Conservation (phyloP, 495 filamentous ascomycete genomes). For the Penicillium subrubescens region DNA sequence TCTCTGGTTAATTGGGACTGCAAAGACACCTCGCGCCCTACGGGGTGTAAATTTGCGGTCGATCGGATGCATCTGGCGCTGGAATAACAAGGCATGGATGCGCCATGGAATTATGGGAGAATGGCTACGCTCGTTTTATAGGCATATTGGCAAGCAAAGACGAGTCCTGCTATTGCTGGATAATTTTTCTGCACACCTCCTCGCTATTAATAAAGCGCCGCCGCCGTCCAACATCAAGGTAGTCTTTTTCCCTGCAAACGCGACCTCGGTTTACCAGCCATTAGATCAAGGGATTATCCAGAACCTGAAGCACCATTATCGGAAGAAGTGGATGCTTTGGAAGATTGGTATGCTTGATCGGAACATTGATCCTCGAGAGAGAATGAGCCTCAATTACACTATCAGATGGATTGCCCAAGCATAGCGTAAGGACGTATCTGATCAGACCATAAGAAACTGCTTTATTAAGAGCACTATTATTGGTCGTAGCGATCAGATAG, state of each 20-base stretch:
- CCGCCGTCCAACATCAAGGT: neutral
- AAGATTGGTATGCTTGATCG: neutral
- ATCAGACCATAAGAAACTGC: neutral
- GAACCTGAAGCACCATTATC: neutral
- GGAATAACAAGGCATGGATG: conserved; percentile 8
- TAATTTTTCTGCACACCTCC: conserved; percentile 20
- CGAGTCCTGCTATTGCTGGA: conserved; percentile 27
- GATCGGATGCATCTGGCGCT: conserved; percentile 20
- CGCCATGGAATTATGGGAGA: conserved; percentile 23
- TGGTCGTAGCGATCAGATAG: neutral
- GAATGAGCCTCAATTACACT: neutral
- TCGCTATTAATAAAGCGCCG: neutral
- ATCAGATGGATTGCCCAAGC: neutral
- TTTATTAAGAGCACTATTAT: neutral
- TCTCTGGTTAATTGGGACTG: conserved; percentile 27
- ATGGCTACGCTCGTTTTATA: conserved; percentile 28
- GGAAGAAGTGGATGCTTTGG: neutral
- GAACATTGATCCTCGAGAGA: neutral
- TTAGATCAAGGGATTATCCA: neutral
- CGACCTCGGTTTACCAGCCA: neutral
- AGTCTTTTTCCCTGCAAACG: neutral
- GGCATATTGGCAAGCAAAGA: conserved; percentile 18
- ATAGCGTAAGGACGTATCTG: neutral
- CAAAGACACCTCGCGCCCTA: conserved; percentile 20
- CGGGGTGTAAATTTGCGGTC: conserved; percentile 12